Evolutionary conservation across 225 moss, liverwort and hornwort genomes (phyloP).

Genomic region (Thuidium tamariscinum): DNA sequence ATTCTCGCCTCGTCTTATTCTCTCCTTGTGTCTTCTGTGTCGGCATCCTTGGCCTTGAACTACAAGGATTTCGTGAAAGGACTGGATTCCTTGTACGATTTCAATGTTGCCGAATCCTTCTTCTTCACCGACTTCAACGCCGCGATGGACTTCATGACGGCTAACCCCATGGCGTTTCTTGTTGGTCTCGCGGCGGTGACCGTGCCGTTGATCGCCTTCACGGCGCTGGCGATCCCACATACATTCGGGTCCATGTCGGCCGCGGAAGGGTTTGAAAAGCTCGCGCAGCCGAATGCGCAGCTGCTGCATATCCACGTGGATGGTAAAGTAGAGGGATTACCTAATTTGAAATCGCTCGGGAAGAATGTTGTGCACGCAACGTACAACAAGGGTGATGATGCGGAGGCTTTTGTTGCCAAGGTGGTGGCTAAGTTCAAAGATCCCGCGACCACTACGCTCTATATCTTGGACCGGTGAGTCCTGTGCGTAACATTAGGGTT

Average conservation of each 20-base stretch:
- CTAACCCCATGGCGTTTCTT: conserved; percentile 54
- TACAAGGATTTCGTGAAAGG: conserved; percentile 16
- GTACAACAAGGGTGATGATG: not conserved
- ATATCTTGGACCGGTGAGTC: conserved; percentile 24
- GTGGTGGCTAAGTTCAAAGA: conserved; percentile 6
- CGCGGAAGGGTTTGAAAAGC: conserved; percentile 32
- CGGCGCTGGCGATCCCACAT: conserved; percentile 22
- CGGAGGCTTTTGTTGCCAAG: not conserved
- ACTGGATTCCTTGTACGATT: not conserved
- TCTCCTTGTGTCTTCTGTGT: not conserved
- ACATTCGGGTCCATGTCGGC: conserved; percentile 51
- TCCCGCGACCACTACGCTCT: conserved; percentile 9
- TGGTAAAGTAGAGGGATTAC: conserved; percentile 35
- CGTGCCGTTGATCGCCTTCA: conserved; percentile 36
- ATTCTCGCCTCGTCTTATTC: not conserved
- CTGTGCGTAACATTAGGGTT: not conserved
- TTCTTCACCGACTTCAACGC: conserved; percentile 19
- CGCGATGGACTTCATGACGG: conserved; percentile 24
- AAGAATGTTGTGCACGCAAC: conserved; percentile 42
- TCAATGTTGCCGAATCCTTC: not conserved
- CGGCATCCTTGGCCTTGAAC: conserved; percentile 7
- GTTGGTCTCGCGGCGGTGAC: conserved; percentile 43
- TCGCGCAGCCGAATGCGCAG: conserved; percentile 30
- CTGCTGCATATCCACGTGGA: conserved; percentile 71
- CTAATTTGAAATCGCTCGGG: conserved; percentile 42